Evolutionary conservation across 495 filamentous ascomycete genomes (phyloP), one percentile per base, ranked within the genome.

Genomic region (Penicillium maclennaniae): DNA sequence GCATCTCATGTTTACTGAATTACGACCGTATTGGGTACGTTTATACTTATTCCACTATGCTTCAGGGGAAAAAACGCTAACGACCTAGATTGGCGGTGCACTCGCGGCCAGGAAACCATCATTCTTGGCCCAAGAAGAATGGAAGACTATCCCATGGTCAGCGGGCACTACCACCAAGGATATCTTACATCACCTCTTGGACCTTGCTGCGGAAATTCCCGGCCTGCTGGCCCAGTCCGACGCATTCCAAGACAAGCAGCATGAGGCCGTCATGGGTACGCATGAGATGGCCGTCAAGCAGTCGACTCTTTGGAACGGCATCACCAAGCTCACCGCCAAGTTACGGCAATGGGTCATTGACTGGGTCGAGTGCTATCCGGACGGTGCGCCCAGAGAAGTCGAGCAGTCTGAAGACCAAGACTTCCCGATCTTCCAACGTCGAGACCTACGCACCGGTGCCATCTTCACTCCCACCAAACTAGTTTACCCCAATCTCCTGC

Each of bases 131-230:
- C 60, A 48, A 19, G 63, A 73, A 31, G 71, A 72, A 36, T 77
- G 73, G 73, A 75, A 71, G 43, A 77, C 65, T 23, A 57, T 77
- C 19, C 73, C 73, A 0, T 77, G 73, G 73, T 68, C 72, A 27
- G 65, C 64, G 26, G 65, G 63, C 2, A 74, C 72, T 23, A 74
- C 66, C 26, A 62, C 54, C 3, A 77, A 75, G 53, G 70, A 77
- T 42, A 68, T 77, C 16, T 43, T 75, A 1, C 73, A 77, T 45
- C 62, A 74, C 45, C 50, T 77, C 0, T 43, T 77, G 6, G 73
- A 77, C 44, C 54, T 77, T 16, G 72, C 68, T 1, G 62, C 67
- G n/a, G 69, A 74, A 7, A 58, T 77, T 5, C 69, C 73, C 2
- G 67, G 55, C 3, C 54, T 70, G 2, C 49, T 74, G 15, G 60